Evolutionary conservation across 768 basidiomycete genomes (phyloP), one percentile per base, ranked within the genome.

Genomic region (Panaeolus papilionaceus): DNA sequence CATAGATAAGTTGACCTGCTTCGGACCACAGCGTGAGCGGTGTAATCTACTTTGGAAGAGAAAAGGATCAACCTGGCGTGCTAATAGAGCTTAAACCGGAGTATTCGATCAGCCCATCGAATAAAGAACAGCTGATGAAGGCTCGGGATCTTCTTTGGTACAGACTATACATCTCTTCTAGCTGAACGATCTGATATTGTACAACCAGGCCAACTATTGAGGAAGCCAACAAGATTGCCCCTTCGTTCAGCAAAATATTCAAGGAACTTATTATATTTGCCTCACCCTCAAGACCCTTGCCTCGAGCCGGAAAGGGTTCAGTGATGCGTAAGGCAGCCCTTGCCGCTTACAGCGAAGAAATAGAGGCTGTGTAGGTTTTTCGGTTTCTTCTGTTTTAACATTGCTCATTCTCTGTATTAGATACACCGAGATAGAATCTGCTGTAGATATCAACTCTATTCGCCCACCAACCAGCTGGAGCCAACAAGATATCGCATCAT

Each of bases 211-310:
- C 74, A 3, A 68, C 74, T 10, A 77, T 85, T 8, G 83, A 84
- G 54, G 80, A 83, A 37, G 84, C 84, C 2, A 86, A 86, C 72
- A 73, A 73, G 58, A 73, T 76, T 23, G 79, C 80, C 4, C 85
- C 86, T 0, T 66, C 76, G 1, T 84, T 81, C 66, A 83, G 82
- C 66, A 76, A 80, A 16, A 79, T 86, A 8, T 86, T 86, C 73
- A 84, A 84, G 64, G 84, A 88, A 69, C 82, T 87, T 80, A 82
- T 88, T 47, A 58, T 87, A 42, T 77, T 86, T 18, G 76, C 84
- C 0, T 64, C 67, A 8, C 73, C 75, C 4, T 71, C 73, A 14
- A 80, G 79, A 37, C 85, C 84, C 0, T 76, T 88, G 64, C 73
- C 80, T 28, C 82, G 82, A 28, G 76, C 83, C 2, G 80, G 78